A percentile compares a stretch with the other conserved stretches of the same genome.
phyloP scores from a whole-genome alignment of 495 filamentous ascomycete genomes.

The Talaromyces nanjingensis region DNA sequence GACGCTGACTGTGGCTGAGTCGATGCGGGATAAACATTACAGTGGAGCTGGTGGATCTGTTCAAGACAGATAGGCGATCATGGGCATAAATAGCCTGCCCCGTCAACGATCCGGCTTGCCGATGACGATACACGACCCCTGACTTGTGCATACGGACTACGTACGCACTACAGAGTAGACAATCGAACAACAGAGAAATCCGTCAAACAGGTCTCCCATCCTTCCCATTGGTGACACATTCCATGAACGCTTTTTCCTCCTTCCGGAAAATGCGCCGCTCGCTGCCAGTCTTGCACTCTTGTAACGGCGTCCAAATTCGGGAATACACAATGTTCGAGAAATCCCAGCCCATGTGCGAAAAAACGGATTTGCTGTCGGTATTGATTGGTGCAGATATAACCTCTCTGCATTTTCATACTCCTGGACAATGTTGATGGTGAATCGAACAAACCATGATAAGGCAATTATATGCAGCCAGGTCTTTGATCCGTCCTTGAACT shows the following conservation, averaged over 20 bases:
- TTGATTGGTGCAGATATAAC: neutral
- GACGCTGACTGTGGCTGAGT: neutral
- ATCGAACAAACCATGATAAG: too few species aligned
- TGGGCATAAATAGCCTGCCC: neutral
- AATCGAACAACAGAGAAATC: neutral
- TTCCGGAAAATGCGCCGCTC: neutral
- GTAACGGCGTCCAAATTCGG: neutral
- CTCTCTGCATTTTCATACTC: neutral
- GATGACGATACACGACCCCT: neutral
- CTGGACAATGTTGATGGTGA: too few species aligned
- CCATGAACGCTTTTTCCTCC: neutral
- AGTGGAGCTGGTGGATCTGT: neutral
- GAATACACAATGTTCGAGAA: neutral
- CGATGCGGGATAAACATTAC: neutral
- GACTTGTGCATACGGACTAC: neutral
- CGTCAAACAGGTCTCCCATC: neutral
- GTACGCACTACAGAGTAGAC: neutral
- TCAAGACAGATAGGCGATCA: neutral
- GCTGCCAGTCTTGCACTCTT: neutral
- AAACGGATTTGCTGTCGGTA: neutral
- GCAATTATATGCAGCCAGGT: too few species aligned
- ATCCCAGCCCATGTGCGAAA: neutral
- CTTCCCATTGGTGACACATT: neutral
- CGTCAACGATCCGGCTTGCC: conserved; percentile 2
- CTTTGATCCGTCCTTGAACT: too few species aligned